Conservation (phyloP, 2,329 filamentous ascomycete genomes). For the Colletotrichum spaethianum region DNA sequence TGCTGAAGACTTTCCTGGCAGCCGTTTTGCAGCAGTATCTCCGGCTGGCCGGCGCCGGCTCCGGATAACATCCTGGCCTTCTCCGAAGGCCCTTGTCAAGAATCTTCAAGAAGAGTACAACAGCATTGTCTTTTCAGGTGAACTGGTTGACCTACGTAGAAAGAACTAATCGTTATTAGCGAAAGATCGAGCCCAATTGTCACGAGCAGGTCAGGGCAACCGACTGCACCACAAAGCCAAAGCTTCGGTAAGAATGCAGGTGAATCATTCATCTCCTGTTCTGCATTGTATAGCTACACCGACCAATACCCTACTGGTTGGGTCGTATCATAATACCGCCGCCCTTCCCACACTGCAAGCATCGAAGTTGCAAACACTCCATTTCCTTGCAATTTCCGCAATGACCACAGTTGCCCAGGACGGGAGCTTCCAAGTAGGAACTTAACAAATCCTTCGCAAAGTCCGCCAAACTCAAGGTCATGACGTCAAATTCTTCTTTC, state of each 20-base stretch:
- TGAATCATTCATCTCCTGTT: no score
- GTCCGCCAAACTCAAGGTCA: background rate
- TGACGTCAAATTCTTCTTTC: background rate
- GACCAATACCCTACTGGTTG: no score
- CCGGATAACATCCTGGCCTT: background rate
- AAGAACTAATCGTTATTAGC: no score
- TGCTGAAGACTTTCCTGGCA: background rate
- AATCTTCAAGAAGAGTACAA: background rate
- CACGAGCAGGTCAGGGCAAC: no score
- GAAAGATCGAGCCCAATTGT: no score
- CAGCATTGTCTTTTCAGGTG: constrained; percentile 4
- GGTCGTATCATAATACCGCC: no score
- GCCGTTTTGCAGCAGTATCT: background rate
- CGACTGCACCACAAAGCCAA: no score
- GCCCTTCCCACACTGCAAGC: background rate
- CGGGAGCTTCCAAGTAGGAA: background rate
- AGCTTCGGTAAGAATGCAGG: no score
- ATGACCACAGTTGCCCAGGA: background rate
- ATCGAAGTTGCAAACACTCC: background rate
- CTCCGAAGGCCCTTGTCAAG: background rate
- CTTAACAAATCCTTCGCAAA: background rate
- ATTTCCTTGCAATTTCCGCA: background rate
- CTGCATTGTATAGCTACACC: no score
- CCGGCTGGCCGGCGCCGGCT: background rate
- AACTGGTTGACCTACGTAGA: background rate